These are phyloP conservation scores for Fusarium albidum DNA, from an alignment of 2,329 filamentous ascomycete genomes.

Conservation along the genomic window DNA sequence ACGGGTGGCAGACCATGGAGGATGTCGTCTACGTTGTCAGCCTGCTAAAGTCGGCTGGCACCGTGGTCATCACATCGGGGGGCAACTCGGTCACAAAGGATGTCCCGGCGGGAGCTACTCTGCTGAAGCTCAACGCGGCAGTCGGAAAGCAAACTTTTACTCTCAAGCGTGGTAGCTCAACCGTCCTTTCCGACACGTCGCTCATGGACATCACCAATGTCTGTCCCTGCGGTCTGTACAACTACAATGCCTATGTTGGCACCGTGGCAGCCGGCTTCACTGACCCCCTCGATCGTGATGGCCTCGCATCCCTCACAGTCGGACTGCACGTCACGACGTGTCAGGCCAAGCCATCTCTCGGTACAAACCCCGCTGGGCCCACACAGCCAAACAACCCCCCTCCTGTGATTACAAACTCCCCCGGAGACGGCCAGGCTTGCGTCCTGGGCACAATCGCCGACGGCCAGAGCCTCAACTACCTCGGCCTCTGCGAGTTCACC, in stretches of 20 bases:
- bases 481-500: slow-evolving; percentile 47
- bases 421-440: slow-evolving; percentile 31
- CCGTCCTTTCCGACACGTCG: slow-evolving; percentile 55
- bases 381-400: slow-evolving; percentile 46
- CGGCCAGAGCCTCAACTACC: slow-evolving; percentile 44
- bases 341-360: slow-evolving; percentile 43
- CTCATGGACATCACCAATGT: slow-evolving; percentile 57
- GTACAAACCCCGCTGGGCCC: slow-evolving; percentile 41
- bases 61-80: slow-evolving; percentile 55
- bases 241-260: slow-evolving; percentile 65
- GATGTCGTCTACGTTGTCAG: slow-evolving; percentile 63
- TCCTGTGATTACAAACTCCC: slow-evolving; percentile 3
- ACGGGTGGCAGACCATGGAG: slow-evolving; percentile 58
- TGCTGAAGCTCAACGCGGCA: slow-evolving; percentile 54
- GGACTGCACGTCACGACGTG: slow-evolving; percentile 44
- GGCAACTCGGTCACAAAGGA: slow-evolving; percentile 48
- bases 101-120: slow-evolving; percentile 38
- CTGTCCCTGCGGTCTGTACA: slow-evolving; percentile 63
- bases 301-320: slow-evolving; percentile 39
- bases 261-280: slow-evolving; percentile 50
- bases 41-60: slow-evolving; percentile 55
- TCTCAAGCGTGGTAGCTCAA: slow-evolving; percentile 50
- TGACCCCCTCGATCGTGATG: slow-evolving; percentile 39
- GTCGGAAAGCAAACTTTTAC: slow-evolving; percentile 53
- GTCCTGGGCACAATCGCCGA: slow-evolving; percentile 40